Conservation (phyloP, 306 rosid genomes). For the Astragalus glycyphyllos region DNA sequence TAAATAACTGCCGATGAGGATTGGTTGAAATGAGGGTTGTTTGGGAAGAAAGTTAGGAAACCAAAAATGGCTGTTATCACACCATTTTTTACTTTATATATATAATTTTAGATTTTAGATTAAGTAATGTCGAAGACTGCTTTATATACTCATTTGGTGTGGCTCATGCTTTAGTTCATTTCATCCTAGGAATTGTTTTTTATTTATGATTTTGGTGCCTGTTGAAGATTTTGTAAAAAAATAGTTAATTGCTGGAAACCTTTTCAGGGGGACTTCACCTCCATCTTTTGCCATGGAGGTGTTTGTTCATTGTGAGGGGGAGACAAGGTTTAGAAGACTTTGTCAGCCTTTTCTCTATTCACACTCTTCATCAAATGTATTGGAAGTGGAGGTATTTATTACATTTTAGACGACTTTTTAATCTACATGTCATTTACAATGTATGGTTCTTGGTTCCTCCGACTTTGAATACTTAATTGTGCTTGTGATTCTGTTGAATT, state of each 20-base stretch:
- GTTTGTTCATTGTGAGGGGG: constrained; percentile 98
- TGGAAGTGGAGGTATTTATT: constrained; percentile 92
- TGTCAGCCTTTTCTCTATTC: constrained; percentile 98
- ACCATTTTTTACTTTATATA: too few relatives aligned
- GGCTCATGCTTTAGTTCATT: constrained; percentile 20
- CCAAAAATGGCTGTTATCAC: too few relatives aligned
- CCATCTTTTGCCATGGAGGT: constrained; percentile 98
- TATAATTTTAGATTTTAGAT: not conserved
- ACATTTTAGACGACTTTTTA: constrained; percentile 17
- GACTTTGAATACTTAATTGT: constrained; percentile 15
- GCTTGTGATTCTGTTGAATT: constrained; percentile 23
- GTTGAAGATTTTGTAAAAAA: constrained; percentile 30
- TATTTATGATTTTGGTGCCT: constrained; percentile 29
- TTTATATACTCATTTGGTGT: not conserved
- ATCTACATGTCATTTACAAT: constrained; percentile 28
- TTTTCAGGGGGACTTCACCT: constrained; percentile 92
- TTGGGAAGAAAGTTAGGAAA: too few relatives aligned
- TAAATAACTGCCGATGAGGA: too few relatives aligned
- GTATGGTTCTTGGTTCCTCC: constrained; percentile 33
- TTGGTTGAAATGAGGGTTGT: too few relatives aligned
- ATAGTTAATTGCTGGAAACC: constrained; percentile 34
- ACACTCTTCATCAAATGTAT: constrained; percentile 92
- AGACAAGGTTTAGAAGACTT: constrained; percentile 96
- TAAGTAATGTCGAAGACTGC: not conserved
- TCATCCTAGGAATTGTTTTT: not conserved